phyloP scores from a whole-genome alignment of 805 yeast species.

The Yamadazyma scolyti region DNA sequence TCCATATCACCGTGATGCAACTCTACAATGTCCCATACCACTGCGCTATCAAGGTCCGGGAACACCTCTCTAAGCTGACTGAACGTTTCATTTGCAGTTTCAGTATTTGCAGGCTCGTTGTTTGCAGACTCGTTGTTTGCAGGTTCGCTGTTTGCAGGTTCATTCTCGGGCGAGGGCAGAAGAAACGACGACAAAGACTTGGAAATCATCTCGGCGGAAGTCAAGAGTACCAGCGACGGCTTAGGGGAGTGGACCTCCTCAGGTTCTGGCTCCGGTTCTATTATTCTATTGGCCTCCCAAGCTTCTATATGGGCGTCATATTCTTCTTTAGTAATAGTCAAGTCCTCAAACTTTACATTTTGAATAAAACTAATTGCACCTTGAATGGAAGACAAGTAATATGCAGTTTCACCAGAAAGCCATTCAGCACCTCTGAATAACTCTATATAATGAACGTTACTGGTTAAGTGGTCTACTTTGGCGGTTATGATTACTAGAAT shows the following conservation, averaged over 20 bases:
- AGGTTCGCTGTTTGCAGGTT: neutral
- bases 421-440: constrained; percentile 74
- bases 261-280: constrained; percentile 17
- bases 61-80: constrained; percentile 63
- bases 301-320: constrained; percentile 53
- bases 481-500: constrained; percentile 76
- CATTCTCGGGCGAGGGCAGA: constrained; percentile 23
- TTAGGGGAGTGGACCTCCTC: too few relatives aligned
- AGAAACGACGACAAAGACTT: constrained; percentile 44
- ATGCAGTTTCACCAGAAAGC: constrained; percentile 83
- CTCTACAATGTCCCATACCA: constrained; percentile 65
- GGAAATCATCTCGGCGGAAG: constrained; percentile 49
- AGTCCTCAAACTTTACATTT: constrained; percentile 50
- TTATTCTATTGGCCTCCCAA: constrained; percentile 37
- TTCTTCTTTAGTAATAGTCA: constrained; percentile 62
- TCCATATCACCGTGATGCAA: constrained; percentile 68
- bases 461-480: constrained; percentile 58
- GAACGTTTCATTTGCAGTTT: constrained; percentile 23
- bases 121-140: constrained; percentile 4
- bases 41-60: constrained; percentile 64
- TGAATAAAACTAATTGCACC: constrained; percentile 83
- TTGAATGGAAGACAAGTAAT: constrained; percentile 84
- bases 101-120: constrained; percentile 2
- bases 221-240: constrained; percentile 36
- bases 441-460: constrained; percentile 83